Evolutionary conservation across 768 basidiomycete genomes (phyloP).

Genomic region (Asterophora parasitica): DNA sequence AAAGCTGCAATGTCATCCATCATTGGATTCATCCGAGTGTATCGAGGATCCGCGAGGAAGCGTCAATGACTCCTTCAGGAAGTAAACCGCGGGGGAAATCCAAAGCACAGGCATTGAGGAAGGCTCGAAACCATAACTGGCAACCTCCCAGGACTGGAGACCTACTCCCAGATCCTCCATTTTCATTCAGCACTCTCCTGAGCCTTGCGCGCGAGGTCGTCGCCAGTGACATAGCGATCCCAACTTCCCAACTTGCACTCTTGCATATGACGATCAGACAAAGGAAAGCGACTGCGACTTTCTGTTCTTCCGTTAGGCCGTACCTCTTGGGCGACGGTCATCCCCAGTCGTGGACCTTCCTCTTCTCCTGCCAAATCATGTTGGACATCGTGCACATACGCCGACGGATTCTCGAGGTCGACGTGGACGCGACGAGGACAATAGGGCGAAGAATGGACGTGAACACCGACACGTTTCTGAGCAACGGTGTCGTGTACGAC

Average conservation of each 20-base stretch:
- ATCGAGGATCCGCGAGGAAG: not conserved
- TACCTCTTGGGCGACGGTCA: not conserved
- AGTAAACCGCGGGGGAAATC: not conserved
- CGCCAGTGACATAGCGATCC: slow-evolving; percentile 2
- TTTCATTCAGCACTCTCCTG: not conserved
- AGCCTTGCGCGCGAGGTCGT: slow-evolving; percentile 4
- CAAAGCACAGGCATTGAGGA: not conserved
- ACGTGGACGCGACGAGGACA: not conserved
- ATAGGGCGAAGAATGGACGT: not conserved
- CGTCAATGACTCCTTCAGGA: not conserved
- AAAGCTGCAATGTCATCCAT: slow-evolving; percentile 1
- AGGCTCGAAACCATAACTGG: not conserved
- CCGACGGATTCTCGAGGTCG: slow-evolving; percentile 4
- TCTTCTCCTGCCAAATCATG: slow-evolving; percentile 7
- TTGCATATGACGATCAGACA: slow-evolving; percentile 3
- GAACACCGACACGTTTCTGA: slow-evolving; percentile 1
- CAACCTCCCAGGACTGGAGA: not conserved
- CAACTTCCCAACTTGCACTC: not conserved
- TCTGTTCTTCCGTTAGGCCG: slow-evolving; percentile 1
- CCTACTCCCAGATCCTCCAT: not conserved
- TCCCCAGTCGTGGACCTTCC: slow-evolving; percentile 4
- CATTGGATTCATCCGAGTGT: slow-evolving; percentile 3
- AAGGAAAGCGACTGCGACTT: slow-evolving; percentile 5
- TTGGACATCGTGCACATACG: slow-evolving; percentile 2
- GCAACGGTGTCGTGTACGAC: not conserved